Evolutionary conservation across 169 alveolate species (phyloP), one percentile per base, ranked within the genome.

Genomic region (Eimeria brunetti): DNA sequence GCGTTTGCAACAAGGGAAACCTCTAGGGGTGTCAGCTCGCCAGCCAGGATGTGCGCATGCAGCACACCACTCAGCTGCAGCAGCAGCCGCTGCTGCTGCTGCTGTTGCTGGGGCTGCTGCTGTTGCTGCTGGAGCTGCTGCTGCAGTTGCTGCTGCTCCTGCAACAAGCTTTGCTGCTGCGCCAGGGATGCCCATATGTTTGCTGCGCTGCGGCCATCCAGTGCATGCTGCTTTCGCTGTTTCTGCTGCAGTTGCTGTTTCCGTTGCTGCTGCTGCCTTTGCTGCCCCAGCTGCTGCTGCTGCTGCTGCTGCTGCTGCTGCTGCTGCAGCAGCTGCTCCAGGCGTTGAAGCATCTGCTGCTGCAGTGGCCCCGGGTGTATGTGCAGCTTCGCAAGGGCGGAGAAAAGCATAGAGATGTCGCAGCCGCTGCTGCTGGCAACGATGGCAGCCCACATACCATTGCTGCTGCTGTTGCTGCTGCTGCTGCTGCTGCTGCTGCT

Each of bases 181-280:
- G 58, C 84, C 84, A 73, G 20, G 46, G 84, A 30, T 11, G 84
- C 84, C 84, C 84, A 73, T 36, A 73, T 73, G 84, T 73, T 73
- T 4, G 84, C 84, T 16, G 84, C 84, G 53, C 84, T 73, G 84
- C 84, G 84, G 84, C 84, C 84, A 33, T 73, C 84, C 51, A 73
- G 84, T 5, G 53, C 84, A 11, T 27, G 53, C 84, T 64, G 76
- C 76, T 14, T 20, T 30, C 22, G 76, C 76, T 64, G 76, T 30
- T 30, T 64, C 41, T 64, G 75, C 75, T 64, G 75, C 75, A 24
- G 36, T 27, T 64, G 75, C 75, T 24, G 41, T 12, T 64, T 12
- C 75, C 24, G 11, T n/a, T 64, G 75, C 75, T 64, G 64, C 67
- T 58, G 67, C 67, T 58, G 67, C 67, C 22, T 24, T 30, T 64